These are phyloP conservation scores for Diddensiella caesifluorescens DNA, from an alignment of 805 yeast species.

Conservation along the genomic window DNA sequence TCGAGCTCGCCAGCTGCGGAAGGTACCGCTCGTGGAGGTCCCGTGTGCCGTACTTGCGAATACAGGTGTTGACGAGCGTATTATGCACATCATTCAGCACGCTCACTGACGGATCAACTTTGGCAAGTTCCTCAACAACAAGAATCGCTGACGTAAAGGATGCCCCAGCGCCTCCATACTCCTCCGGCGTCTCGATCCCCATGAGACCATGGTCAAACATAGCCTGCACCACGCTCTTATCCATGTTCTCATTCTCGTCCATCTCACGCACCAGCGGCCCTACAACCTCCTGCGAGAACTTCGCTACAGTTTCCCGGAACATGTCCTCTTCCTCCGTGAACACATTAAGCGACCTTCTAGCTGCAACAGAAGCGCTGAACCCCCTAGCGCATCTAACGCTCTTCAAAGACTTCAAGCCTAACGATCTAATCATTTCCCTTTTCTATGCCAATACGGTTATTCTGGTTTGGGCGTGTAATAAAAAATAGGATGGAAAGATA, in stretches of 20 bases:
- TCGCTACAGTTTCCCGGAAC: slow-evolving; percentile 38
- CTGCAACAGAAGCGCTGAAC: slow-evolving; percentile 1
- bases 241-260: slow-evolving; percentile 37
- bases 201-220: slow-evolving; percentile 39
- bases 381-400: neutral
- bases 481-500: too few relatives aligned
- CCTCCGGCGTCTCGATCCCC: slow-evolving; percentile 45
- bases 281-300: slow-evolving; percentile 37
- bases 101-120: slow-evolving; percentile 39
- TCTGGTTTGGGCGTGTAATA: too few relatives aligned
- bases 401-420: neutral
- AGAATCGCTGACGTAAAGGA: slow-evolving; percentile 40
- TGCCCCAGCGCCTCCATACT: slow-evolving; percentile 43
- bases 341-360: slow-evolving; percentile 24
- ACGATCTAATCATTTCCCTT: slow-evolving; percentile 2
- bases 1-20: slow-evolving; percentile 35
- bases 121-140: slow-evolving; percentile 42
- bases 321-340: slow-evolving; percentile 40
- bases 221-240: slow-evolving; percentile 27
- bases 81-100: slow-evolving; percentile 43
- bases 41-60: slow-evolving; percentile 37
- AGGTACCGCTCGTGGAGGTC: slow-evolving; percentile 35
- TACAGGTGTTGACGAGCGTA: slow-evolving; percentile 39
- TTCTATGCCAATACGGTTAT: too few relatives aligned
- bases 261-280: slow-evolving; percentile 37